A percentile compares a stretch with the other conserved stretches of the same genome.
These are phyloP conservation scores for Clavariopsis aquatica DNA, from an alignment of 495 filamentous ascomycete genomes.

Conservation along the genomic window DNA sequence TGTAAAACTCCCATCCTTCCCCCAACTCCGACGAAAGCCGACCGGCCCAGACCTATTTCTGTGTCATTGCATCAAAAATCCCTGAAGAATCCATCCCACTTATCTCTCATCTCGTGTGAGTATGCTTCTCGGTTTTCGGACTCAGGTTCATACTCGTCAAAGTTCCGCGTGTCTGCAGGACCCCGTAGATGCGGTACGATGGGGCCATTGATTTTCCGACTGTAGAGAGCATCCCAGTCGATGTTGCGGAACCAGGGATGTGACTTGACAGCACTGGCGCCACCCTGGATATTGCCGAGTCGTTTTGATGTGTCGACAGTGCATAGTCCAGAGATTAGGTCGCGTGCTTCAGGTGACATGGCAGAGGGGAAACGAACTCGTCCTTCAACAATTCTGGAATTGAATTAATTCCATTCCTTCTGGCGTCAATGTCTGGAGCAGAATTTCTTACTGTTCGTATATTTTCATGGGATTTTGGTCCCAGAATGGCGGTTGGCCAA, in stretches of 20 bases:
- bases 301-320: constrained; percentile 85
- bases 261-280: constrained; percentile 75
- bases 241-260: constrained; percentile 86
- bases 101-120: constrained; percentile 68
- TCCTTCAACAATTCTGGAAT: constrained; percentile 68
- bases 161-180: constrained; percentile 83
- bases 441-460: constrained; percentile 71
- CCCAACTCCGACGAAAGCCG: constrained; percentile 6
- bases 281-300: constrained; percentile 84
- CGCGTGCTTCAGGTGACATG: constrained; percentile 74
- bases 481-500: constrained; percentile 97
- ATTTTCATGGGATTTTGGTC: constrained; percentile 94
- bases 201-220: constrained; percentile 67
- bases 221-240: constrained; percentile 81
- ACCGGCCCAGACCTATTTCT: background rate
- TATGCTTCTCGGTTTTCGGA: constrained; percentile 60
- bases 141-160: constrained; percentile 79
- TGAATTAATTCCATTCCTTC: background rate
- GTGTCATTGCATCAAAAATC: constrained; percentile 61
- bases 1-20: background rate
- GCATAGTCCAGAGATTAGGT: constrained; percentile 83
- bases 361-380: constrained; percentile 67
- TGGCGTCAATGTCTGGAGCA: background rate
- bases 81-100: constrained; percentile 76
- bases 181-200: constrained; percentile 82